Evolutionary conservation across 352 stramenopile species (phyloP).

Genomic region (Plasmopara viticola): DNA sequence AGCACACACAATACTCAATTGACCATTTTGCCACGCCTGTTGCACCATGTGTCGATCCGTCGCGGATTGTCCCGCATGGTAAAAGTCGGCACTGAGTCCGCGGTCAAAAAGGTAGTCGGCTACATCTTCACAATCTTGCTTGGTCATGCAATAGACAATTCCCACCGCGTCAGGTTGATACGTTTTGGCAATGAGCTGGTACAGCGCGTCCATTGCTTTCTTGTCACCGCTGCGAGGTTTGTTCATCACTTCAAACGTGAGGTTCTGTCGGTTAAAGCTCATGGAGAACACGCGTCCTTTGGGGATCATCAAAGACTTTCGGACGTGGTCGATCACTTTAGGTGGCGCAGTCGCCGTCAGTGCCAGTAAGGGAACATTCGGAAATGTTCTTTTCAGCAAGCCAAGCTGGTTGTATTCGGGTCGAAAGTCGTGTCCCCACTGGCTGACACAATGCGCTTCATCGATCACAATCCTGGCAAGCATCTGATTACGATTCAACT

Average conservation of each 20-base stretch:
- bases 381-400: conserved; percentile 87
- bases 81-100: conserved; percentile 86
- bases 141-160: conserved; percentile 94
- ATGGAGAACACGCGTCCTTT: conserved; percentile 85
- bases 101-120: conserved; percentile 83
- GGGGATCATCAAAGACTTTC: conserved; percentile 68
- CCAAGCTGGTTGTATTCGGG: conserved; percentile 92
- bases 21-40: conserved; percentile 63
- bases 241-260: conserved; percentile 86
- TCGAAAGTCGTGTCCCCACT: conserved; percentile 88
- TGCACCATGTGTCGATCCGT: conserved; percentile 76
- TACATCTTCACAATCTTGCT: conserved; percentile 90
- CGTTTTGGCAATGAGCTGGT: conserved; percentile 43
- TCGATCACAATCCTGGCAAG: conserved; percentile 94
- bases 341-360: conserved; percentile 88
- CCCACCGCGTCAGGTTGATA: conserved; percentile 51
- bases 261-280: conserved; percentile 91
- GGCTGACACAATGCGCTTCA: conserved; percentile 85
- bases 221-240: conserved; percentile 41
- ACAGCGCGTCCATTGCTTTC: conserved; percentile 51
- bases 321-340: conserved; percentile 77
- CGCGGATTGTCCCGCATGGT: conserved; percentile 87
- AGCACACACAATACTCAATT: conserved; percentile 89
- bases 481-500: conserved; percentile 38
- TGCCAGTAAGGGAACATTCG: conserved; percentile 88